Conservation (phyloP, 768 basidiomycete species). For the Suillus ampliporus region DNA sequence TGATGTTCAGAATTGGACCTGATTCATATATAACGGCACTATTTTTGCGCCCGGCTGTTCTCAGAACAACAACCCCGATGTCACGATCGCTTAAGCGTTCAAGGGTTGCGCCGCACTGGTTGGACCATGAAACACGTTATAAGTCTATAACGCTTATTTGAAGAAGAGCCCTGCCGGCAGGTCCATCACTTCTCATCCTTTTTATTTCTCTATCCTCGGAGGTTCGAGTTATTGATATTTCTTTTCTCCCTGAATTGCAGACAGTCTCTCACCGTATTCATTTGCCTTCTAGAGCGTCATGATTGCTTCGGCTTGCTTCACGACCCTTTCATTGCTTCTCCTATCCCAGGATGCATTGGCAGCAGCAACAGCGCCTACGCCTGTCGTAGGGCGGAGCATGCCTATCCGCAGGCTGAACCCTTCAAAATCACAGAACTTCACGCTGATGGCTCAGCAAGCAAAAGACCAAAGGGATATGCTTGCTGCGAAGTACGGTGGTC, state of each 20-base stretch:
- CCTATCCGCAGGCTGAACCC: constrained; percentile 4
- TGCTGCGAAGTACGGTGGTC: constrained; percentile 48
- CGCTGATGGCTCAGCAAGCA: constrained; percentile 35
- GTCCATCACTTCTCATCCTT: background rate
- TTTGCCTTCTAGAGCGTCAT: background rate
- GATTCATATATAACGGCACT: background rate
- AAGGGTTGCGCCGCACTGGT: background rate
- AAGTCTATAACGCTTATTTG: too few species aligned
- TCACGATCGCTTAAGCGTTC: background rate
- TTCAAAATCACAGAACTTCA: constrained; percentile 3
- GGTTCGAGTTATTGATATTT: background rate
- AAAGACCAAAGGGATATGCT: constrained; percentile 46
- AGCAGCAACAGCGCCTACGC: background rate
- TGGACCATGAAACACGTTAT: constrained; percentile 2
- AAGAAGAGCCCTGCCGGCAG: background rate
- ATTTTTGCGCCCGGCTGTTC: constrained; percentile 2
- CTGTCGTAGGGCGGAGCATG: background rate
- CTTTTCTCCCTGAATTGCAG: background rate
- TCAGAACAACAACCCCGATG: background rate
- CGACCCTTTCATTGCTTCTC: background rate
- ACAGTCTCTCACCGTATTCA: background rate
- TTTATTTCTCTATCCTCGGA: background rate
- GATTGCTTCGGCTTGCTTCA: constrained; percentile 6
- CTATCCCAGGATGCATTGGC: background rate
- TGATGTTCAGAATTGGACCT: background rate